Evolutionary conservation across 2,329 filamentous ascomycete genomes (phyloP), one percentile per base, ranked within the genome.

Genomic region (Fonsecaea monophora): DNA sequence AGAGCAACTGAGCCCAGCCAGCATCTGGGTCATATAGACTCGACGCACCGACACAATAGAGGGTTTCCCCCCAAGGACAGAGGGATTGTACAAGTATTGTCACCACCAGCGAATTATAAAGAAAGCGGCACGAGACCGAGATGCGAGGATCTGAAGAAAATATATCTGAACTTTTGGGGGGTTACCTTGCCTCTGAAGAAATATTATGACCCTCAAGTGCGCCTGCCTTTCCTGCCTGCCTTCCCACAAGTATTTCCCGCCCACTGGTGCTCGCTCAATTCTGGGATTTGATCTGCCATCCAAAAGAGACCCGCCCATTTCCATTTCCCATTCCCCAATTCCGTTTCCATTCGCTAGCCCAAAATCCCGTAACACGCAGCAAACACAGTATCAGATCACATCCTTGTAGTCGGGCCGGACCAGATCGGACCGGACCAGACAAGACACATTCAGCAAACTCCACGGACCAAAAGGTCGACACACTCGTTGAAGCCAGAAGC

Each of bases 1-100:
- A 68, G 48, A 70, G 65, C 21, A 70, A 64, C 32, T 70, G 48
- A 64, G 45, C 10, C 21, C 4, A 18, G 3, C 25, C 21, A 1
- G 7, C 4, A 9, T 48, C 15, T 42, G 13, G 1, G 40, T n/a
- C 7, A 7, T 7, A n/a, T 42, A 4, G 4, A 42, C 40, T 7
- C 13, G 15, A 13, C 5, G 1, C 4, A 42, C 15, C 42, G 30
- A 21, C 8, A 21, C 18, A 18, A 21, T 21, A 2, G 45, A 45
- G 40, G 12, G 8, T 7, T 8, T 50, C 30, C 5, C 9, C 6
- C 21, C n/a, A 21, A 50, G 45, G 10, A 15, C 9, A 6, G 3
- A 25, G 45, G 18, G 21, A 50, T 6, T 25, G 8, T 50, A 30
- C 18, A 12, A 25, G 21, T 50, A 25, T 12, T 50, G 45, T 25